These are phyloP conservation scores for Exophiala sp. DNA, from an alignment of 2,329 filamentous ascomycete species.

Conservation along the genomic window DNA sequence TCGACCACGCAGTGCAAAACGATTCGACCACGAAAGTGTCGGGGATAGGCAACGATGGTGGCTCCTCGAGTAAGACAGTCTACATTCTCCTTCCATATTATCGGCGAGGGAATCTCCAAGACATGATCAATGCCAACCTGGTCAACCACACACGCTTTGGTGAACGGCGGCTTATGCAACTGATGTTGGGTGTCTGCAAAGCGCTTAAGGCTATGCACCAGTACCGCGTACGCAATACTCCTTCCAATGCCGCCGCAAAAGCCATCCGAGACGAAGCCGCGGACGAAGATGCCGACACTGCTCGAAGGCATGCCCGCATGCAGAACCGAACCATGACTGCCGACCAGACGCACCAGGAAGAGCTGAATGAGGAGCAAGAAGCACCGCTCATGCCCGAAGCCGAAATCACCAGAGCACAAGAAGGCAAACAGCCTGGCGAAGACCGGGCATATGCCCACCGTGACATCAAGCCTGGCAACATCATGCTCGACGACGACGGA, in stretches of 20 bases:
- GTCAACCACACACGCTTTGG: slow-evolving; percentile 92
- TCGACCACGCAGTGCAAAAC: slow-evolving; percentile 77
- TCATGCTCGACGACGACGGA: slow-evolving; percentile 95
- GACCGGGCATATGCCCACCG: slow-evolving; percentile 83
- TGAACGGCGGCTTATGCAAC: slow-evolving; percentile 77
- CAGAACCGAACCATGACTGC: slow-evolving; percentile 43
- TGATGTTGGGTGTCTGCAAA: slow-evolving; percentile 89
- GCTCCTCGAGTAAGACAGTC: slow-evolving; percentile 78
- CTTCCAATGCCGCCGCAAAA: slow-evolving; percentile 49
- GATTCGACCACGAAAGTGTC: slow-evolving; percentile 59
- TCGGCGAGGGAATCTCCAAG: slow-evolving; percentile 88
- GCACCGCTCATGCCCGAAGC: slow-evolving; percentile 68
- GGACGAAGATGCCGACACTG: slow-evolving; percentile 48
- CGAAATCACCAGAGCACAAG: slow-evolving; percentile 65
- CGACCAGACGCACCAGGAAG: slow-evolving; percentile 51
- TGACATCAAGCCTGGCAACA: slow-evolving; percentile 97
- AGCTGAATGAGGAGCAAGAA: slow-evolving; percentile 71
- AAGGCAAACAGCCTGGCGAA: slow-evolving; percentile 65
- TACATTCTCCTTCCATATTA: slow-evolving; percentile 97
- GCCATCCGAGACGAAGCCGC: slow-evolving; percentile 55
- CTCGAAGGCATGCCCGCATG: slow-evolving; percentile 36
- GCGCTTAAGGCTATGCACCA: slow-evolving; percentile 89
- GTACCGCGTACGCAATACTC: slow-evolving; percentile 61
- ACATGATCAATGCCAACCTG: slow-evolving; percentile 96
- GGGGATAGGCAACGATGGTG: slow-evolving; percentile 47